Conservation (phyloP, 2,329 filamentous ascomycete genomes). For the Blastomyces silverae region DNA sequence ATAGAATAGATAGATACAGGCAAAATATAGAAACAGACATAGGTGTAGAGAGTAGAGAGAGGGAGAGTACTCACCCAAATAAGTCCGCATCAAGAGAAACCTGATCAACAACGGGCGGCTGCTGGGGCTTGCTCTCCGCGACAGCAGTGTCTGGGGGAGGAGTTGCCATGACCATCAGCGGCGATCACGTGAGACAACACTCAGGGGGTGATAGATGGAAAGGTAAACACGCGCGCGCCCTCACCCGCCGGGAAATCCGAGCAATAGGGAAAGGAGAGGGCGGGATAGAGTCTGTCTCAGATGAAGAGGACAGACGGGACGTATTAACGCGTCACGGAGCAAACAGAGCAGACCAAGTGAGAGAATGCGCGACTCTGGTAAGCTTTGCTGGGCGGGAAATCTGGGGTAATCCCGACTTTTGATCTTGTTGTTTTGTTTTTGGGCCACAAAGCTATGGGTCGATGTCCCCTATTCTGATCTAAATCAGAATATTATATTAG, state of each 20-base stretch:
- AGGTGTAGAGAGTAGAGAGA: constrained; percentile 8
- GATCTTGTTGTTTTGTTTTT: neutral
- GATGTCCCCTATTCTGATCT: neutral
- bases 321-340: neutral
- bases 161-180: constrained; percentile 34
- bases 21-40: neutral
- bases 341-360: constrained; percentile 4
- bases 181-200: constrained; percentile 22
- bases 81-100: constrained; percentile 10
- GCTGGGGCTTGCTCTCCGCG: constrained; percentile 38
- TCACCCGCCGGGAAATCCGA: neutral
- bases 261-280: neutral
- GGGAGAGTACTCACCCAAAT: constrained; percentile 6
- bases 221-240: constrained; percentile 2
- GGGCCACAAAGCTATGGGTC: neutral
- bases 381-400: neutral
- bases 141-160: constrained; percentile 38
- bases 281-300: neutral
- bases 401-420: neutral
- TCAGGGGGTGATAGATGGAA: constrained; percentile 3
- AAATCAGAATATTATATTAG: neutral
- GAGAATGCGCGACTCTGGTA: constrained; percentile 1
- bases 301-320: neutral
- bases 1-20: neutral
- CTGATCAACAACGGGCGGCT: constrained; percentile 11